Evolutionary conservation across 306 rosid species (phyloP).

Genomic region (Cicer judaicum): DNA sequence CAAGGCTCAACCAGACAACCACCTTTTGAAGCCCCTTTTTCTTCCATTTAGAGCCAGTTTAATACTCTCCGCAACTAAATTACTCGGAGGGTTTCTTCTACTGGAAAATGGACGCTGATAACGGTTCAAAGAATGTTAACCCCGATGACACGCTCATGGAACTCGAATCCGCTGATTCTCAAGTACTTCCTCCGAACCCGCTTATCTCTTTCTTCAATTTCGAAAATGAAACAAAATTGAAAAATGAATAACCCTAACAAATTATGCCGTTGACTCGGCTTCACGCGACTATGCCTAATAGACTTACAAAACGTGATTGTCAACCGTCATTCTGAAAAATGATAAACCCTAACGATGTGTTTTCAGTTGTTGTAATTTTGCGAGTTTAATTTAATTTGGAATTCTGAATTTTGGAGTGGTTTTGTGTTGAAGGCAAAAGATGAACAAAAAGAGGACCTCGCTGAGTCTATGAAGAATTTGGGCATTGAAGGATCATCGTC

Average conservation of each 20-base stretch:
- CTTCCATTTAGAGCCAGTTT: too few relatives aligned
- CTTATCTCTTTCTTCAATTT: neutral
- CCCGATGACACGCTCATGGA: constrained; percentile 45
- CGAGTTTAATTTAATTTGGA: neutral
- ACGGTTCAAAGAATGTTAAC: constrained; percentile 41
- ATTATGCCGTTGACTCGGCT: too few relatives aligned
- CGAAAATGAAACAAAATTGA: neutral
- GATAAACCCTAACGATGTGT: constrained; percentile 28
- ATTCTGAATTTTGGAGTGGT: constrained; percentile 20
- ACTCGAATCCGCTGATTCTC: constrained; percentile 58
- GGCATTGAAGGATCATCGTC: constrained; percentile 70
- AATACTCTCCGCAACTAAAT: too few relatives aligned
- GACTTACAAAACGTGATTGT: neutral
- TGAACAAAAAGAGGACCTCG: constrained; percentile 63
- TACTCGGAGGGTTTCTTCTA: too few relatives aligned
- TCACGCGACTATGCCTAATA: too few relatives aligned
- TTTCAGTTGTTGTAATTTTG: neutral
- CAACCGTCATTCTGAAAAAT: neutral
- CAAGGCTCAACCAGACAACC: too few relatives aligned
- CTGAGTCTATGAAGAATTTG: constrained; percentile 65
- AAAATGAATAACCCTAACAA: too few relatives aligned
- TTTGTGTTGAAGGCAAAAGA: constrained; percentile 54
- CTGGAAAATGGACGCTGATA: constrained; percentile 57
- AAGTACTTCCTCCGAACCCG: constrained; percentile 21
- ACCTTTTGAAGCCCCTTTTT: too few relatives aligned